Evolutionary conservation across 2,329 filamentous ascomycete genomes (phyloP).

Genomic region (Basipetospora chlamydospora): DNA sequence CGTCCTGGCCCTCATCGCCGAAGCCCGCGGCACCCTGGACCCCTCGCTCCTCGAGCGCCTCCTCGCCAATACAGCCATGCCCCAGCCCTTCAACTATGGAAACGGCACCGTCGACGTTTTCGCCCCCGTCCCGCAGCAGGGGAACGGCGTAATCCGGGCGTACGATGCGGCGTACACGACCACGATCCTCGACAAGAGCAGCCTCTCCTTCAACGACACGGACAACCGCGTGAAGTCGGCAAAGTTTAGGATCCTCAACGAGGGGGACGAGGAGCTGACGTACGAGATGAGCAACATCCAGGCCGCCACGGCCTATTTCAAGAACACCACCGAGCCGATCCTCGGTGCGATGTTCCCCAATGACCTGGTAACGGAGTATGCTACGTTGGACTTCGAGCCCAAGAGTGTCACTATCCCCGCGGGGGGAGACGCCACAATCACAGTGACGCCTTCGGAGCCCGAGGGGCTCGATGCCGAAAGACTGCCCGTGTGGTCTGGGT

Average conservation of each 20-base stretch:
- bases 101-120: conserved; percentile 21
- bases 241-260: conserved; percentile 42
- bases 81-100: conserved; percentile 32
- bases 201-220: conserved; percentile 50
- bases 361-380: conserved; percentile 24
- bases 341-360: conserved; percentile 30
- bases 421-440: conserved; percentile 13
- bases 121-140: conserved; percentile 45
- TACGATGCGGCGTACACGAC: conserved; percentile 41
- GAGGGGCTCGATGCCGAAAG: conserved; percentile 13
- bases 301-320: conserved; percentile 39
- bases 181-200: conserved; percentile 37
- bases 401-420: conserved; percentile 24
- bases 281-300: conserved; percentile 37
- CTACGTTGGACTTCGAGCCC: conserved; percentile 26
- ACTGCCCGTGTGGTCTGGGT: conserved; percentile 28
- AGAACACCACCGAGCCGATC: conserved; percentile 18
- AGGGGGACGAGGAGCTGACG: conserved; percentile 28
- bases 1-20: conserved; percentile 36
- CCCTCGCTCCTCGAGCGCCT: conserved; percentile 34
- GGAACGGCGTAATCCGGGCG: conserved; percentile 44
- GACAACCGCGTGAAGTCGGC: conserved; percentile 34
- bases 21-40: conserved; percentile 34
- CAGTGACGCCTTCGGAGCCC: conserved; percentile 17
- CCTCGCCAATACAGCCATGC: conserved; percentile 33